A percentile compares a stretch with the other conserved stretches of the same genome.
phyloP scores from a whole-genome alignment of 1,284 basidiomycete species.

The Trichosporon ovoides region DNA sequence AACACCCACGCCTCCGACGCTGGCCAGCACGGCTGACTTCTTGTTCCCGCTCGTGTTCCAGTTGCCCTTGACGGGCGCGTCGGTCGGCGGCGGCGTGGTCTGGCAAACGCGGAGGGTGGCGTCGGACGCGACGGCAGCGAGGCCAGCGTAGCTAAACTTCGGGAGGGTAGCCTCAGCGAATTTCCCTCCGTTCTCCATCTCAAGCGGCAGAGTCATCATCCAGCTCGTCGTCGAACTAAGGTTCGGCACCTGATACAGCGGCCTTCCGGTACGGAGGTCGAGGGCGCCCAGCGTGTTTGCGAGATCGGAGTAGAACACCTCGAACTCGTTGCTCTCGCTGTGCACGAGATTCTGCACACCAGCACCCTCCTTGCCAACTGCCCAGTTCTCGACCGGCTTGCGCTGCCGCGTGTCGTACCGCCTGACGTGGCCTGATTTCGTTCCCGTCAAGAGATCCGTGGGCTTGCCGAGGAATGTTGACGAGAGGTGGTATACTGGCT shows the following conservation, averaged over 20 bases:
- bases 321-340: slow-evolving; percentile 32
- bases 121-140: slow-evolving; percentile 42
- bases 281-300: slow-evolving; percentile 64
- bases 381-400: slow-evolving; percentile 54
- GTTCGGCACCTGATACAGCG: slow-evolving; percentile 62
- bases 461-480: slow-evolving; percentile 52
- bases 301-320: slow-evolving; percentile 69
- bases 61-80: slow-evolving; percentile 52
- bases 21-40: slow-evolving; percentile 64
- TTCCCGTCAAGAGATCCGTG: slow-evolving; percentile 61
- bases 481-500: slow-evolving; percentile 71
- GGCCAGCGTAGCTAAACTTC: slow-evolving; percentile 19
- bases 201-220: slow-evolving; percentile 32
- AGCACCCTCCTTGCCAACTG: slow-evolving; percentile 50
- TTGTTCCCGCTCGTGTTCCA: slow-evolving; percentile 55
- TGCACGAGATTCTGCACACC: slow-evolving; percentile 55
- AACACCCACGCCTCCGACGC: slow-evolving; percentile 61
- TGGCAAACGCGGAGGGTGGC: slow-evolving; percentile 63
- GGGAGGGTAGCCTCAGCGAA: slow-evolving; percentile 3
- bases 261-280: slow-evolving; percentile 67
- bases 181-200: background rate
- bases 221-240: slow-evolving; percentile 38
- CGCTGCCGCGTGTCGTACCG: slow-evolving; percentile 74
- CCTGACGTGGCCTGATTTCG: slow-evolving; percentile 67
- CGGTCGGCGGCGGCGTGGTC: slow-evolving; percentile 56